A percentile compares a stretch with the other conserved stretches of the same genome.
Evolutionary conservation across 257 asterid species (phyloP).

Genomic region (Phtheirospermum japonicum): DNA sequence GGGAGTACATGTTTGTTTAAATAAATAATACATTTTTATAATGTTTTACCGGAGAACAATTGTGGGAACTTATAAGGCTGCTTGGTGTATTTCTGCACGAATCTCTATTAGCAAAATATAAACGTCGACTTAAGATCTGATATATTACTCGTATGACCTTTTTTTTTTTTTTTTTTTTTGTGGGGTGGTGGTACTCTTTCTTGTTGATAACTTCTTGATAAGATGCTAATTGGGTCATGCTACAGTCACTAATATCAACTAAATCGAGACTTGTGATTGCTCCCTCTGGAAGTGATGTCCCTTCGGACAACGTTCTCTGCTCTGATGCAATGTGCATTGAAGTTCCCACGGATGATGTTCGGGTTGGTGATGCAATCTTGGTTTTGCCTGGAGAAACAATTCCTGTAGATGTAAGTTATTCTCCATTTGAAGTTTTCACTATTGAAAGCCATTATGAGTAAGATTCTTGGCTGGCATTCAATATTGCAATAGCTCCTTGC

Average conservation of each 20-base stretch:
- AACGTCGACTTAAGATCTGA: constrained; percentile 10
- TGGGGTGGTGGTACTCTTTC: too few relatives aligned
- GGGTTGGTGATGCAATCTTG: constrained; percentile 75
- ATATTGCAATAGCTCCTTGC: not conserved
- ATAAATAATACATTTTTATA: constrained; percentile 3
- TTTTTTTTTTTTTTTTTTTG: too few relatives aligned
- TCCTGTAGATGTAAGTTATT: constrained; percentile 86
- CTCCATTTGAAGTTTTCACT: constrained; percentile 16
- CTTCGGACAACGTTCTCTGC: constrained; percentile 58
- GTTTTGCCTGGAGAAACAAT: constrained; percentile 98
- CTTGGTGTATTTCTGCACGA: constrained; percentile 17
- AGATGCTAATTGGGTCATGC: constrained; percentile 26
- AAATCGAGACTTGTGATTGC: constrained; percentile 80
- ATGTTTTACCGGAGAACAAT: not conserved
- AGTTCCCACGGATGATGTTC: constrained; percentile 93
- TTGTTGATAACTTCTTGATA: constrained; percentile 22
- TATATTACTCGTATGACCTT: constrained; percentile 7
- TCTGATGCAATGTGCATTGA: constrained; percentile 81
- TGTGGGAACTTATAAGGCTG: constrained; percentile 2
- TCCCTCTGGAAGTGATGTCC: constrained; percentile 66
- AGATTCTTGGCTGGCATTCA: not conserved
- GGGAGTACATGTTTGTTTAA: not conserved
- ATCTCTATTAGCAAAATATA: constrained; percentile 4
- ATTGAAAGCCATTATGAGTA: constrained; percentile 9
- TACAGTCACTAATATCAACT: constrained; percentile 94